phyloP scores from a whole-genome alignment of 192 early-diverging fungal genomes.

The Helicostylum pulchrum region DNA sequence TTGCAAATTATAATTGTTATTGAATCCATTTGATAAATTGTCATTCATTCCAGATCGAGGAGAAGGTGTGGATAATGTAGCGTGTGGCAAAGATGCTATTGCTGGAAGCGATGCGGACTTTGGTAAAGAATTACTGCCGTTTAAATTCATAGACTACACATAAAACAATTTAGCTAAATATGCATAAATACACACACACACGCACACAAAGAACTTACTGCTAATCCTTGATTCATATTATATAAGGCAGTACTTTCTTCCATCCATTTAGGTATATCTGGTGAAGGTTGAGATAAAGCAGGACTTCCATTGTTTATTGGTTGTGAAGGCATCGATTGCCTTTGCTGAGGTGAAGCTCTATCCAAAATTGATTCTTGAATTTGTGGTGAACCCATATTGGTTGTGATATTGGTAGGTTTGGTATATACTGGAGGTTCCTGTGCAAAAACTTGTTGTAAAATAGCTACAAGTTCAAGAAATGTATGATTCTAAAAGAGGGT shows the following conservation, averaged over 20 bases:
- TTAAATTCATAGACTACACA: conserved; percentile 3
- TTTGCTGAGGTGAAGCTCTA: conserved; percentile 2
- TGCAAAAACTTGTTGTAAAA: conserved; percentile 69
- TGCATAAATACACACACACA: background rate
- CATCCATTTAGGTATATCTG: conserved; percentile 1
- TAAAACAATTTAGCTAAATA: background rate
- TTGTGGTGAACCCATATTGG: conserved; percentile 23
- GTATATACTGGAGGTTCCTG: conserved; percentile 78
- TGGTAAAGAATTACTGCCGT: background rate
- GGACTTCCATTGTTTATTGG: background rate
- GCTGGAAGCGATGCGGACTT: conserved; percentile 7
- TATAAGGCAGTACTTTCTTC: conserved; percentile 6
- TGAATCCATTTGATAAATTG: background rate
- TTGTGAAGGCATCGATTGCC: conserved; percentile 20
- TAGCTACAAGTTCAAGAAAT: conserved; percentile 54
- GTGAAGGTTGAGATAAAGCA: background rate
- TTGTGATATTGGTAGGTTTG: conserved; percentile 39
- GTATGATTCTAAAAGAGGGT: conserved; percentile 35
- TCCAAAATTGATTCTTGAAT: conserved; percentile 31
- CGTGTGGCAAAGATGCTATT: background rate
- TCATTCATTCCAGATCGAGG: conserved; percentile 3
- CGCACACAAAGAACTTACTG: conserved; percentile 11
- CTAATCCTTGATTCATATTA: conserved; percentile 13
- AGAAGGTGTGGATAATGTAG: conserved; percentile 19
- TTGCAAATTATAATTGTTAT: conserved; percentile 43